Conservation (phyloP, 768 basidiomycete genomes). For the Neoboletus brunneissimus region DNA sequence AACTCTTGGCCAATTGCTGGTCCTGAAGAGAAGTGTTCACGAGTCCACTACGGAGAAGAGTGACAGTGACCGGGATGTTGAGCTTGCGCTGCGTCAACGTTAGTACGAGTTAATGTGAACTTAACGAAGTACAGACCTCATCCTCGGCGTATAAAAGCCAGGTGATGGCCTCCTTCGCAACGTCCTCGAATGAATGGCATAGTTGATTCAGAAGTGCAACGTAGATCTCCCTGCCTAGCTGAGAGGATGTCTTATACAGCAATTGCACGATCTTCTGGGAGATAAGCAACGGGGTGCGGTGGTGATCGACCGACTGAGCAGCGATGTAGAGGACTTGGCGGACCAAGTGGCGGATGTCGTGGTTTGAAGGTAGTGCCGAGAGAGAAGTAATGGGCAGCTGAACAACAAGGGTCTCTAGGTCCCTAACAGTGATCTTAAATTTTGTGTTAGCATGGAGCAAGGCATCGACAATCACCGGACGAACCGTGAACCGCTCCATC, state of each 20-base stretch:
- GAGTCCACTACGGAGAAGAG: constrained; percentile 80
- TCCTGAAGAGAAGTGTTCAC: constrained; percentile 78
- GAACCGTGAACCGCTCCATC: constrained; percentile 82
- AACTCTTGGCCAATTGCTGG: constrained; percentile 82
- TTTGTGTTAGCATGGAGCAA: constrained; percentile 1
- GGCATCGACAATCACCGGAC: constrained; percentile 21
- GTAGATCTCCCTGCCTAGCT: constrained; percentile 90
- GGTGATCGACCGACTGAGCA: constrained; percentile 72
- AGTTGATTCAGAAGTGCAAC: constrained; percentile 85
- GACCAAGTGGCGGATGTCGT: constrained; percentile 82
- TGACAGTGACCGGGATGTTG: constrained; percentile 91
- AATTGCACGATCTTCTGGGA: constrained; percentile 97
- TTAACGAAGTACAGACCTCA: constrained; percentile 54
- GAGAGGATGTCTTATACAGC: constrained; percentile 83
- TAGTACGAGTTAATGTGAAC: background rate
- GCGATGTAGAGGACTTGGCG: constrained; percentile 81
- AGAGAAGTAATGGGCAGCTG: constrained; percentile 74
- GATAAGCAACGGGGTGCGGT: constrained; percentile 86
- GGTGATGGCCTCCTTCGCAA: constrained; percentile 93
- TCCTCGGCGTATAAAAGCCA: constrained; percentile 98
- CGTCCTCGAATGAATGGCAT: constrained; percentile 86
- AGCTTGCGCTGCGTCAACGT: constrained; percentile 73
- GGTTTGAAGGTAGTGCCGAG: constrained; percentile 70
- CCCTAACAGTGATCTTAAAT: constrained; percentile 37
- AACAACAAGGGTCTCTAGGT: constrained; percentile 77